A percentile compares a stretch with the other conserved stretches of the same genome.
Conservation (phyloP, 352 stramenopile species). For the Thalassiosira oceanica region DNA sequence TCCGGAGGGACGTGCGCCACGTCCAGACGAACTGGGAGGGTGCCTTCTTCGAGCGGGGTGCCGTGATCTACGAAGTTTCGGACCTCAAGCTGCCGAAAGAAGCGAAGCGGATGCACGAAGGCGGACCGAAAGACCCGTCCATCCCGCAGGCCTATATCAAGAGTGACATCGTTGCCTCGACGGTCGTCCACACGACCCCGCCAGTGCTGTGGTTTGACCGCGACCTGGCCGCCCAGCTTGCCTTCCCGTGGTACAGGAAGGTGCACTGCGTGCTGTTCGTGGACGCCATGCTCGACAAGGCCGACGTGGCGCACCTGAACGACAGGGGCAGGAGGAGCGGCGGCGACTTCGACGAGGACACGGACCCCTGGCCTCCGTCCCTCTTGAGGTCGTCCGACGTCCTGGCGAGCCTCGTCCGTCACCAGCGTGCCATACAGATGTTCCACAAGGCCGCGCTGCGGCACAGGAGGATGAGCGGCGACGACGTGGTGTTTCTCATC, state of each 20-base stretch:
- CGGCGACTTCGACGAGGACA: slow-evolving; percentile 6
- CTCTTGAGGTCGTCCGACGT: slow-evolving; percentile 24
- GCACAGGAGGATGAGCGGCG: slow-evolving; percentile 19
- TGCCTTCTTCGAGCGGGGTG: no score
- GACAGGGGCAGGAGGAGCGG: no score
- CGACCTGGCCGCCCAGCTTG: slow-evolving; percentile 53
- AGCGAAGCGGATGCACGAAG: no score
- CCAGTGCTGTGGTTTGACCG: slow-evolving; percentile 66
- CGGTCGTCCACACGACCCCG: slow-evolving; percentile 46
- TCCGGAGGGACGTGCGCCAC: no score
- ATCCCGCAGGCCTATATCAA: no score
- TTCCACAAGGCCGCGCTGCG: slow-evolving; percentile 42
- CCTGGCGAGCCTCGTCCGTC: slow-evolving; percentile 18
- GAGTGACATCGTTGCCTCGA: no score
- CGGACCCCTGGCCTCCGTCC: slow-evolving; percentile 29
- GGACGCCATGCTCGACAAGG: slow-evolving; percentile 47
- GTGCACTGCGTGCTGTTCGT: slow-evolving; percentile 65
- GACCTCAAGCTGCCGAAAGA: no score
- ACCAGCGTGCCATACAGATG: slow-evolving; percentile 29
- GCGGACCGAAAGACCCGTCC: no score
- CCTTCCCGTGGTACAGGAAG: slow-evolving; percentile 55
- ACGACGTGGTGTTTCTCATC: slow-evolving; percentile 65
- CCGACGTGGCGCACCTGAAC: no score
- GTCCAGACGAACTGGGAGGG: no score
- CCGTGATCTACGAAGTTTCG: no score